Evolutionary conservation across 2,329 filamentous ascomycete genomes (phyloP).

Genomic region (Ascochyta koolunga): DNA sequence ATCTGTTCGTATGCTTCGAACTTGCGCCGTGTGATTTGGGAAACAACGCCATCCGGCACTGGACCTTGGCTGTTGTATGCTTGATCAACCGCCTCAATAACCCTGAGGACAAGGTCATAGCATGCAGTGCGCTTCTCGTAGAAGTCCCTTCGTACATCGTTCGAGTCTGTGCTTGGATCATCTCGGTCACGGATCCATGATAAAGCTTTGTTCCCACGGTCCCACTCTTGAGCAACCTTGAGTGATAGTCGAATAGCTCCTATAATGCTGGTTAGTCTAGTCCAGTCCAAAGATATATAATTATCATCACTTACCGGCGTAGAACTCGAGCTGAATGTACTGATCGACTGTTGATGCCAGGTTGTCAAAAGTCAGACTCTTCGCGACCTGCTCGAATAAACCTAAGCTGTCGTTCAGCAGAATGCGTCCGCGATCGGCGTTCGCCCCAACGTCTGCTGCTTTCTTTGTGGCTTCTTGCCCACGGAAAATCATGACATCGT

Average conservation of each 20-base stretch:
- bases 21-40: constrained; percentile 76
- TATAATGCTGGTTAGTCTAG: constrained; percentile 15
- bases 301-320: constrained; percentile 63
- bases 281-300: not conserved
- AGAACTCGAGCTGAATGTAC: constrained; percentile 84
- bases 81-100: constrained; percentile 77
- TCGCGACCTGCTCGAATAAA: constrained; percentile 87
- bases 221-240: constrained; percentile 79
- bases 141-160: constrained; percentile 71
- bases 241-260: constrained; percentile 86
- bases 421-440: constrained; percentile 76
- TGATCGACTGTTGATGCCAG: constrained; percentile 77
- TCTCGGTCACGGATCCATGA: constrained; percentile 87
- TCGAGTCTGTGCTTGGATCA: constrained; percentile 68
- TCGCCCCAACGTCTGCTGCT: constrained; percentile 77
- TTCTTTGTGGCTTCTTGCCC: constrained; percentile 93
- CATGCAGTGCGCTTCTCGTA: constrained; percentile 77
- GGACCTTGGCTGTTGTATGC: constrained; percentile 72
- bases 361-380: constrained; percentile 79
- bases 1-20: constrained; percentile 91
- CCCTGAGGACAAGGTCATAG: constrained; percentile 86
- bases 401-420: constrained; percentile 87
- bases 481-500: constrained; percentile 98
- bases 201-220: constrained; percentile 84
- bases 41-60: constrained; percentile 77